Evolutionary conservation across 805 yeast genomes (phyloP).

Genomic region (Candida michaelii): DNA sequence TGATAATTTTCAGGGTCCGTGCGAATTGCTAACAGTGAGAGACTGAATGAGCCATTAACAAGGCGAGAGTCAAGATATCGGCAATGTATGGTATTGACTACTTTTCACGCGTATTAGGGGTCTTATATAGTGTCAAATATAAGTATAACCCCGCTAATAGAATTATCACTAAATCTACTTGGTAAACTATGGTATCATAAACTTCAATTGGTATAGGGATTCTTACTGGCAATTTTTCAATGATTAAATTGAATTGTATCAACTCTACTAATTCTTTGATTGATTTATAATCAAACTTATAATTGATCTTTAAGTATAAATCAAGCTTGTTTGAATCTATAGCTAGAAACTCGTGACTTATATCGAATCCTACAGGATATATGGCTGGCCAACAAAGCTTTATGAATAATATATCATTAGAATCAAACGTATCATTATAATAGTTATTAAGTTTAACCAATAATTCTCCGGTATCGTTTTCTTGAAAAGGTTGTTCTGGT

Average conservation of each 20-base stretch:
- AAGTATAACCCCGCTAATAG: neutral
- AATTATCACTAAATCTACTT: slow-evolving; percentile 25
- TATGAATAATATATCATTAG: slow-evolving; percentile 26
- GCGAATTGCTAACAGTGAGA: slow-evolving; percentile 6
- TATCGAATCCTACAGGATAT: slow-evolving; percentile 23
- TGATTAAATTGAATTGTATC: slow-evolving; percentile 22
- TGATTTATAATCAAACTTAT: slow-evolving; percentile 22
- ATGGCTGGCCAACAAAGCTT: slow-evolving; percentile 42
- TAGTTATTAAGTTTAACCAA: slow-evolving; percentile 37
- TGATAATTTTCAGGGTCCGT: slow-evolving; percentile 4
- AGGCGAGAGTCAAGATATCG: no score
- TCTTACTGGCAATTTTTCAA: slow-evolving; percentile 25
- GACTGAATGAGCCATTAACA: no score
- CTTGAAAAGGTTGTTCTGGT: slow-evolving; percentile 3
- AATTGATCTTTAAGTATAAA: slow-evolving; percentile 24
- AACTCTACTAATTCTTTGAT: slow-evolving; percentile 17
- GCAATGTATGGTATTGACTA: no score
- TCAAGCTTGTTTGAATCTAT: slow-evolving; percentile 17
- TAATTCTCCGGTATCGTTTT: slow-evolving; percentile 13
- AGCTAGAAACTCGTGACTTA: slow-evolving; percentile 24
- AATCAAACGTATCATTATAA: slow-evolving; percentile 22
- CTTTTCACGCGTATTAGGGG: no score
- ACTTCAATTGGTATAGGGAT: slow-evolving; percentile 37
- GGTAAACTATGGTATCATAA: slow-evolving; percentile 25
- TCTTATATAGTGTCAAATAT: neutral